These are phyloP conservation scores for Xanthoparmelia taractica DNA, from an alignment of 495 filamentous ascomycete species.

Conservation along the genomic window DNA sequence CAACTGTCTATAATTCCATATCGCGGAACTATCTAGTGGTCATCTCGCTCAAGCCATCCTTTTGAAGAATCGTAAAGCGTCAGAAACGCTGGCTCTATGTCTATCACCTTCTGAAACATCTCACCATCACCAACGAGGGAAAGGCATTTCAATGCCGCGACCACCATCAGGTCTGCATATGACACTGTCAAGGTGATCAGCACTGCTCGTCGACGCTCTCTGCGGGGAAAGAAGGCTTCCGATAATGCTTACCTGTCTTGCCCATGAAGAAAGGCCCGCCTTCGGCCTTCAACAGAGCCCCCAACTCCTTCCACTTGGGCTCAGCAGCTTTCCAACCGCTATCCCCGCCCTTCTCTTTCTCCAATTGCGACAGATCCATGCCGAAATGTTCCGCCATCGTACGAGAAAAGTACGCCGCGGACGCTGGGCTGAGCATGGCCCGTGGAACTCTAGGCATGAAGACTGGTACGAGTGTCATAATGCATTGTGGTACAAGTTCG, in stretches of 20 bases:
- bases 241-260: conserved; percentile 16
- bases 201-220: background rate
- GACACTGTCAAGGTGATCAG: conserved; percentile 13
- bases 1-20: background rate
- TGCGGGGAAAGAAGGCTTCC: background rate
- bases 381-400: conserved; percentile 37
- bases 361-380: conserved; percentile 39
- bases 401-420: conserved; percentile 38
- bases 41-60: conserved; percentile 15
- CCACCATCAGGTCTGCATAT: conserved; percentile 37
- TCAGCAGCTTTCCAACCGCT: conserved; percentile 33
- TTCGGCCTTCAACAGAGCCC: conserved; percentile 43
- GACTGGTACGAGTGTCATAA: conserved; percentile 13
- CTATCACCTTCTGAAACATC: conserved; percentile 28
- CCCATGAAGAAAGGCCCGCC: conserved; percentile 44
- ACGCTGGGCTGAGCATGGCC: conserved; percentile 35
- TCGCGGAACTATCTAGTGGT: background rate
- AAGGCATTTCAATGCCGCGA: conserved; percentile 30
- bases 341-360: conserved; percentile 35
- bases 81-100: conserved; percentile 18
- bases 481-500: conserved; percentile 17
- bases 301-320: conserved; percentile 35
- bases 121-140: conserved; percentile 32
- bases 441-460: conserved; percentile 33
- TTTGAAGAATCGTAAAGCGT: conserved; percentile 15